A percentile compares a stretch with the other conserved stretches of the same genome.
These are phyloP conservation scores for Rosellinia necatrix DNA, from an alignment of 2,329 filamentous ascomycete genomes.

Conservation along the genomic window DNA sequence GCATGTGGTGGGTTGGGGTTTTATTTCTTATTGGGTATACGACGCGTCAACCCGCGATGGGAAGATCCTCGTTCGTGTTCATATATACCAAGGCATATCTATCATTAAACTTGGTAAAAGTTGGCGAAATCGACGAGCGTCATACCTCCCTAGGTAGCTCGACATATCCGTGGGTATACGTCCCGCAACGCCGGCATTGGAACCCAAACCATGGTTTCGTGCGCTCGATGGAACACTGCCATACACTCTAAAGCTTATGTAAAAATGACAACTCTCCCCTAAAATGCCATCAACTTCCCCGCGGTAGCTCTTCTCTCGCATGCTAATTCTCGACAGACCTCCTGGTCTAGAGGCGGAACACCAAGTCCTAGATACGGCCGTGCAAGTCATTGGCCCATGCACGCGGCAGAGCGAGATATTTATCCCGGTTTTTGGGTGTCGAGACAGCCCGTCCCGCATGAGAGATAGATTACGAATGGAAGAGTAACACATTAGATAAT, in stretches of 20 bases:
- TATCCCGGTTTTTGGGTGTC: background rate
- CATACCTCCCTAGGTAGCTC: too few species aligned
- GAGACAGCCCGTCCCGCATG: background rate
- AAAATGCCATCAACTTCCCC: too few species aligned
- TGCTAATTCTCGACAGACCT: too few species aligned
- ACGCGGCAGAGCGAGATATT: background rate
- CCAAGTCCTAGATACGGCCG: background rate
- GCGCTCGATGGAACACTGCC: background rate
- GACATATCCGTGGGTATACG: slow-evolving; percentile 3
- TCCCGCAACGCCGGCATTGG: background rate
- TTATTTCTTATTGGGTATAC: background rate
- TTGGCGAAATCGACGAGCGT: background rate
- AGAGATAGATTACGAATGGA: slow-evolving; percentile 17
- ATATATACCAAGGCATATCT: slow-evolving; percentile 1
- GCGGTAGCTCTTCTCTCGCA: too few species aligned
- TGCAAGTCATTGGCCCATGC: background rate
- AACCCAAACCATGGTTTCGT: background rate
- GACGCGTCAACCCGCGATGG: background rate
- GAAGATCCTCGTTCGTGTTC: background rate
- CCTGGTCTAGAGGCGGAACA: background rate
- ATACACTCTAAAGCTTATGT: background rate
- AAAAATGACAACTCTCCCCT: slow-evolving; percentile 1
- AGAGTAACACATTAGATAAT: slow-evolving; percentile 1
- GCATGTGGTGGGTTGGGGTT: background rate
- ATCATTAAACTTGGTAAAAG: background rate